Evolutionary conservation across 2,329 filamentous ascomycete species (phyloP).

Genomic region (Diaporthe vaccinii): DNA sequence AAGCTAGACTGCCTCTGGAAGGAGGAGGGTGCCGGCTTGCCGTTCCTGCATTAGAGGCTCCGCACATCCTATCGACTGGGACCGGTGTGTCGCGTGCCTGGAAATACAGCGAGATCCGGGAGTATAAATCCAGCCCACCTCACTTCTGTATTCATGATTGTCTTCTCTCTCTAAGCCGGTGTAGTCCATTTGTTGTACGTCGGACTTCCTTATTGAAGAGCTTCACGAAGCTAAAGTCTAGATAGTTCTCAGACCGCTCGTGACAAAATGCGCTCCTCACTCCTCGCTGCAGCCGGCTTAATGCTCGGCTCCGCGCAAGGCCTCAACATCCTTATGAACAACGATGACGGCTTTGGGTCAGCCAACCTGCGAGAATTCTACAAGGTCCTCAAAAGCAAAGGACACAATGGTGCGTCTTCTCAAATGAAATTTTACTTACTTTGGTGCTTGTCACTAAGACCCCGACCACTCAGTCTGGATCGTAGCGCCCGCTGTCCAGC

Average conservation of each 20-base stretch:
- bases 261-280: slow-evolving; percentile 16
- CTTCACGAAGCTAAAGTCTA: background rate
- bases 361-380: slow-evolving; percentile 58
- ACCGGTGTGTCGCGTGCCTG: background rate
- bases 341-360: slow-evolving; percentile 58
- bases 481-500: slow-evolving; percentile 56
- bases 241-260: background rate
- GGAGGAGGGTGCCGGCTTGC: slow-evolving; percentile 2
- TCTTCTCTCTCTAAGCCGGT: background rate
- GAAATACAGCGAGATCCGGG: background rate
- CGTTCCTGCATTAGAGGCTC: slow-evolving; percentile 24
- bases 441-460: background rate
- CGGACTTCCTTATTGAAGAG: background rate
- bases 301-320: background rate
- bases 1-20: slow-evolving; percentile 21
- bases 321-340: slow-evolving; percentile 40
- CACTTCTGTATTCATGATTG: background rate
- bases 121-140: background rate
- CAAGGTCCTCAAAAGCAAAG: slow-evolving; percentile 62
- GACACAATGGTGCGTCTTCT: slow-evolving; percentile 64
- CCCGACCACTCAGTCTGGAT: slow-evolving; percentile 51
- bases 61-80: slow-evolving; percentile 2
- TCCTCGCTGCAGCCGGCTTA: background rate
- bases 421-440: background rate
- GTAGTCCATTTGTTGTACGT: background rate